Percentiles rank a stretch among this genome's conserved stretches.
Conservation (phyloP, 1,139 yeast genomes). For the Saccharomycopsis hybrid region DNA sequence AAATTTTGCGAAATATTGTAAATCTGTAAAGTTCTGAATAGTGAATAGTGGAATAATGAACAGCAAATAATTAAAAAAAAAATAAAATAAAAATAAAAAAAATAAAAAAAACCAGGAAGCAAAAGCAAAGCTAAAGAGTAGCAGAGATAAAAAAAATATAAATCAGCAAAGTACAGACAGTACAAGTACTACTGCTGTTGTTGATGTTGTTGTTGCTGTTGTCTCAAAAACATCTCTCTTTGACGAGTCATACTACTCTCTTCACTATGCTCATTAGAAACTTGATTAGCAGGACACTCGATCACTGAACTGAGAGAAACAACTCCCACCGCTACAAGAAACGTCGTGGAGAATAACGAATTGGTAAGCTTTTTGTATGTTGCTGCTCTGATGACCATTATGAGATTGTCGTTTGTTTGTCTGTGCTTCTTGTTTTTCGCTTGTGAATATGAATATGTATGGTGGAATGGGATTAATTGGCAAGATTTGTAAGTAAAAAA, state of each 20-base stretch:
- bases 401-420: background rate
- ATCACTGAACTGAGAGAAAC: constrained; percentile 64
- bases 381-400: constrained; percentile 46
- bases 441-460: background rate
- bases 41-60: no score
- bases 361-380: constrained; percentile 52
- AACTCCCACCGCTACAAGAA: constrained; percentile 60
- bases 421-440: background rate
- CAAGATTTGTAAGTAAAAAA: no score
- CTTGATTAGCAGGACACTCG: constrained; percentile 67
- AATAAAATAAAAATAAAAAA: no score
- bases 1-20: no score
- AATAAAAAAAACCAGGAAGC: no score
- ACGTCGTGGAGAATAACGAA: constrained; percentile 69
- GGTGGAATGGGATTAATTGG: no score
- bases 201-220: background rate
- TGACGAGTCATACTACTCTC: background rate
- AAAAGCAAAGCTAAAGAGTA: no score
- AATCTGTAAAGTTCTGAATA: no score
- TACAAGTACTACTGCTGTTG: background rate
- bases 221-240: background rate
- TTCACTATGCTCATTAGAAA: constrained; percentile 28
- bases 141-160: no score
- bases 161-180: no score
- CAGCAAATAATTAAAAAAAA: no score